phyloP scores from a whole-genome alignment of 2,329 filamentous ascomycete species.

The Beauveria rudraprayagi region DNA sequence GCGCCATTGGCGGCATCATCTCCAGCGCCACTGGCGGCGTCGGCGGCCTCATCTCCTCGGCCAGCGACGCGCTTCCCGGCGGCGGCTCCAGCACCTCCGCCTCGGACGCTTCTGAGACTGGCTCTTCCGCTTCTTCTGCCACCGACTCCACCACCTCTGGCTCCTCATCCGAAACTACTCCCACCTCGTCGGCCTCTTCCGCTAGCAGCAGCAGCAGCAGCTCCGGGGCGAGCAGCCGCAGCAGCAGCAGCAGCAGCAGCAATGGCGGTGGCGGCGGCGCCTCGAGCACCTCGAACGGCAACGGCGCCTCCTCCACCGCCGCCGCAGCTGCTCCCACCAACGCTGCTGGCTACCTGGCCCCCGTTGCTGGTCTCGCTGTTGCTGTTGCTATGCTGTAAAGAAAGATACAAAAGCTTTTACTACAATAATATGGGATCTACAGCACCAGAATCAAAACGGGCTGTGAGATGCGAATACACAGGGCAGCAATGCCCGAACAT shows the following conservation, averaged over 20 bases:
- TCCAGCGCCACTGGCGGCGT: not conserved
- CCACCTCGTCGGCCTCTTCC: not conserved
- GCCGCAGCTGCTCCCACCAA: constrained; percentile 2
- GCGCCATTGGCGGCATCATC: not conserved
- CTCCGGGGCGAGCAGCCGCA: not conserved
- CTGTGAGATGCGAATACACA: not conserved
- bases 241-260: not conserved
- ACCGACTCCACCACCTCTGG: not conserved
- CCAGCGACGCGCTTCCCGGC: not conserved
- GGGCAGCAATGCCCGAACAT: not conserved
- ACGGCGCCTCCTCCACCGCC: not conserved
- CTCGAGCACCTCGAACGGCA: not conserved
- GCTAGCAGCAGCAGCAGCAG: not conserved
- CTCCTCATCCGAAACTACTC: not conserved
- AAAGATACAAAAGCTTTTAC: not conserved
- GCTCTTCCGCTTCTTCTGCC: not conserved
- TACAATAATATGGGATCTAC: constrained; percentile 1
- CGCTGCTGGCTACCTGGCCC: constrained; percentile 7
- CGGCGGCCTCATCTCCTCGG: constrained; percentile 4
- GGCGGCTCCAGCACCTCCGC: not conserved
- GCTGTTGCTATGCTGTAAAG: constrained; percentile 11
- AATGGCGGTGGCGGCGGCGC: not conserved
- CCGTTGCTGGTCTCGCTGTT: constrained; percentile 9
- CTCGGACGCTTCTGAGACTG: not conserved
- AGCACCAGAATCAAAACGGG: not conserved